phyloP scores from a whole-genome alignment of 225 moss, liverwort and hornwort species.

The Straminergon stramineum region DNA sequence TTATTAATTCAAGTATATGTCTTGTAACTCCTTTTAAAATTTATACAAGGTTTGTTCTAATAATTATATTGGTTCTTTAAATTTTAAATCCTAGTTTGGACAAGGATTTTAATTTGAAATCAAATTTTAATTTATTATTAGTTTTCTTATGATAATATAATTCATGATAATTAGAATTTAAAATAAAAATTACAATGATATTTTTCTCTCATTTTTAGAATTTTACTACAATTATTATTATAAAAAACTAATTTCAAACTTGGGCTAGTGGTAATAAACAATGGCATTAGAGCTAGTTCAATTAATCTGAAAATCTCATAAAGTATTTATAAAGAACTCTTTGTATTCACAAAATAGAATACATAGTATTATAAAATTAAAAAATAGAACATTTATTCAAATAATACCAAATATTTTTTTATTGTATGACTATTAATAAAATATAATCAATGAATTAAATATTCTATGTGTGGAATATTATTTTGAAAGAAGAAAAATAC shows the following conservation, averaged over 20 bases:
- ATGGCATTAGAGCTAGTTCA: too few species aligned
- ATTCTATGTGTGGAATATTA: rapidly evolving
- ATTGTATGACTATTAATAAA: not conserved
- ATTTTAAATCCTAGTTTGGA: too few species aligned
- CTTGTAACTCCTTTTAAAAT: not conserved
- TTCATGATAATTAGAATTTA: too few species aligned
- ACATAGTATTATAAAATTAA: too few species aligned
- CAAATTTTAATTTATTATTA: not conserved
- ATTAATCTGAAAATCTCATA: not conserved
- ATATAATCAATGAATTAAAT: not conserved
- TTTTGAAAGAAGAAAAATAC: not conserved
- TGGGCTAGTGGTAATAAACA: not conserved
- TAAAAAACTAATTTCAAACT: not conserved
- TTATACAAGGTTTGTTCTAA: not conserved
- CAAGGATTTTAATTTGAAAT: not conserved
- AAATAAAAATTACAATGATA: rapidly evolving
- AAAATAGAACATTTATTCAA: not conserved
- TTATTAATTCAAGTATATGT: not conserved
- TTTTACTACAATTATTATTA: not conserved
- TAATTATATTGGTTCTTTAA: not conserved
- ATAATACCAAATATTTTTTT: too few species aligned
- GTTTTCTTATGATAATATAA: not conserved
- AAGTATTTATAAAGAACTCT: not conserved
- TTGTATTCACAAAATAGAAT: not conserved
- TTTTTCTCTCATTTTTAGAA: not conserved